Percentiles rank a stretch among this genome's conserved stretches.
Evolutionary conservation across 768 basidiomycete genomes (phyloP).

Genomic region (Cyclocybe aegerita): DNA sequence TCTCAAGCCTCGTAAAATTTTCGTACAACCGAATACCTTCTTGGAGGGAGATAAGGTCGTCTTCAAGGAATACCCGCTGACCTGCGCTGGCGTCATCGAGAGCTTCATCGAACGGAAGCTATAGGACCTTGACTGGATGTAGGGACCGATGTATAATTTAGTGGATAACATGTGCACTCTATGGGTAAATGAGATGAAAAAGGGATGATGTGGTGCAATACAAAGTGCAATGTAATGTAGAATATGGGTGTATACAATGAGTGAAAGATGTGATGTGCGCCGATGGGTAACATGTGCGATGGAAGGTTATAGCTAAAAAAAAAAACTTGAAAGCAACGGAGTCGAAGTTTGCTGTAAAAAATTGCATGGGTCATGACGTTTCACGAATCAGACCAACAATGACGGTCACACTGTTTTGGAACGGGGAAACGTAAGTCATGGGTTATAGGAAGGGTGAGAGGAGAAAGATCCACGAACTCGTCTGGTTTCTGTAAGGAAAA

Average conservation of each 20-base stretch:
- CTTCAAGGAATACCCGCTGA: constrained; percentile 79
- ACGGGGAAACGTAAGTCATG: constrained; percentile 2
- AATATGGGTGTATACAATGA: constrained; percentile 11
- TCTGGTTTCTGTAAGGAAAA: constrained; percentile 63
- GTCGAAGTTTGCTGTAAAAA: not conserved
- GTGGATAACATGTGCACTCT: not conserved
- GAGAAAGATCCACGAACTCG: constrained; percentile 52
- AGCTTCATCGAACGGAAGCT: constrained; percentile 76
- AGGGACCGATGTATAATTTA: constrained; percentile 3
- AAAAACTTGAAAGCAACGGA: not conserved
- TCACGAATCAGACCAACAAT: constrained; percentile 70
- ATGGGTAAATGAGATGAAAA: not conserved
- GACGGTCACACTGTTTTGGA: constrained; percentile 60
- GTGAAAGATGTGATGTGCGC: constrained; percentile 4
- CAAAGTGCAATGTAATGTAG: constrained; percentile 10
- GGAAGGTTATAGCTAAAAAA: constrained; percentile 4
- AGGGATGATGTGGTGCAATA: constrained; percentile 1
- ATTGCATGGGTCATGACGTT: constrained; percentile 36
- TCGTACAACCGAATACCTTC: constrained; percentile 82
- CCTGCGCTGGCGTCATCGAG: constrained; percentile 71
- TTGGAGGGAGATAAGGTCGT: constrained; percentile 65
- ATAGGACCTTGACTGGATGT: constrained; percentile 24
- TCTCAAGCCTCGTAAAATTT: constrained; percentile 75
- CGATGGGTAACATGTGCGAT: constrained; percentile 8
- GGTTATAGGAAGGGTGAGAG: constrained; percentile 11